Base-by-base conservation (phyloP, 495 filamentous ascomycete species). In the Tuber aestivum region DNA sequence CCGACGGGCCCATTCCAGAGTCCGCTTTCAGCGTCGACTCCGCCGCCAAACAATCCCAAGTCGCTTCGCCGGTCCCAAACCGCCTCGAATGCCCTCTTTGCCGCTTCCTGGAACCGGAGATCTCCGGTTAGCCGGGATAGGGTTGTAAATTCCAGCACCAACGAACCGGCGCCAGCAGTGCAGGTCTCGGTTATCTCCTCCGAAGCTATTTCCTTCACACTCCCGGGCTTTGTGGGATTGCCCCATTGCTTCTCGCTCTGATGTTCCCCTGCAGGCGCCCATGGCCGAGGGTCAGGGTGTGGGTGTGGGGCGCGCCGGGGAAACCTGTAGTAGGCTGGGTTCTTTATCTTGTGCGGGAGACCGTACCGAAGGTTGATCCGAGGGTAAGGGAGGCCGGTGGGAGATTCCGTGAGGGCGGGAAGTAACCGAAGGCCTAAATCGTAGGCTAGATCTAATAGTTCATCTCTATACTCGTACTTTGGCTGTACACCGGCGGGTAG, bases 121-220 rank as follows among this genome's bases (percentile, higher is more conserved):
- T 98, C 93, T 23, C 92, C 94, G 0, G 93, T 97, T 42, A 99
- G 87, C 71, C 95, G 89, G 76, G 94, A 97, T 69, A 99, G 84
- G 0, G 93, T 92, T 7, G 94, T 92, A 77, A 99, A 97, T 83
- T 99, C 95, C 0, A 99, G 87, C 20, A 97, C 91, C 14, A 99
- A 87, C 83, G 94, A 97, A 61, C 96, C 95, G 9, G 95, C 95
- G 45, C 96, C 95, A 8, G 95, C 95, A 83, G 93, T 96, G 83
- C 95, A 99, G 3, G 94, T 98, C 84, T 97, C 95, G 61, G 95
- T 97, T 32, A 95, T 91, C 80, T 97, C 94, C 16, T 87, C 84
- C 2, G 85, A 85, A 0, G 86, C 73, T 18, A 82, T 75, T 70
- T 82, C 80, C 44, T 72, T 65, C 2, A 50, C 73, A 61, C 70